Evolutionary conservation across 305 asterid species (phyloP), one percentile per base, ranked within the genome.

Genomic region (Euphrasia arctica): DNA sequence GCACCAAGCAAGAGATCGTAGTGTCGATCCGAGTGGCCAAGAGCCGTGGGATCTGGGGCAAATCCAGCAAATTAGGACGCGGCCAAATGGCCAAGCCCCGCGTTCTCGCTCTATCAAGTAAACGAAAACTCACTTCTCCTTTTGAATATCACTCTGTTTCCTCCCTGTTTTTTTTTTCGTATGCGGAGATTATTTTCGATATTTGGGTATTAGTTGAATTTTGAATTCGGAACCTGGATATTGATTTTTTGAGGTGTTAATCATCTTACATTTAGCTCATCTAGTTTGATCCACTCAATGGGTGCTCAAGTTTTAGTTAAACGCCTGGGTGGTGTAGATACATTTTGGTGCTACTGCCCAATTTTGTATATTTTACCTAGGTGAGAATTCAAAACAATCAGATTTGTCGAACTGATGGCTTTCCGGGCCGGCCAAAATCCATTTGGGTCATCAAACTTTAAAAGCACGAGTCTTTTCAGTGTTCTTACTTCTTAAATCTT

Each of bases 11-110:
- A 81, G 76, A 80, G 80, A 66, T 87, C 56, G 83, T 76, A 29
- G 70, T 92, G 96, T 83, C 93, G 67, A 89, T 92, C 67, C 78
- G 98, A 58, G 98, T 89, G 55, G 98, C 95, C 62, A 89, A 91
- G 72, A 85, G 95, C 76, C 81, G 70, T 54, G 96, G 95, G 70
- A 80, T 84, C 80, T 91, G 98, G 98, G 95, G 81, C 8, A 91
- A 91, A 78, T 43, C 83, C 5, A 83, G 71, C 34, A 85, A 86
- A 79, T 63, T 89, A 47, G 95, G 95, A 63, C 87, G 88, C 58
- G 84, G 90, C 63, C 75, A 80, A 75, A 91, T 85, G 87, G 96
- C 96, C 7, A 89, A 91, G 75, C 95, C 96, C 36, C 80, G 96
- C 69, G 95, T 87, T 74, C 86, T 91, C 67, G 91, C 94, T 65